These are phyloP conservation scores for Cucurbita pepo DNA, from an alignment of 306 rosid genomes.

Conservation along the genomic window DNA sequence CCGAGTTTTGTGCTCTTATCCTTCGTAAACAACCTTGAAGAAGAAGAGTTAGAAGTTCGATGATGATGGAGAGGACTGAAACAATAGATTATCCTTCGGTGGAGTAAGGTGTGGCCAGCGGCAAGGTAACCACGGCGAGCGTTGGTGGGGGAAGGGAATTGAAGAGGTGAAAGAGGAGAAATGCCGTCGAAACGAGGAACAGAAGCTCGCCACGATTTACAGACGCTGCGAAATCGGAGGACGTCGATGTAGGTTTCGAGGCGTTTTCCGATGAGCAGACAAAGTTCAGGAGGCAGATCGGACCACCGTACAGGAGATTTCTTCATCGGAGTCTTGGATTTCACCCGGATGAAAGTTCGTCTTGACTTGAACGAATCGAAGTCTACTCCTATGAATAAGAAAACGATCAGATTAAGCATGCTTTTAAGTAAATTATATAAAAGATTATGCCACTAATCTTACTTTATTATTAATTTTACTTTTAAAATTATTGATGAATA, in stretches of 20 bases:
- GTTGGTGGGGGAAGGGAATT: background rate
- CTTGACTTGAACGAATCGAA: no score
- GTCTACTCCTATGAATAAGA: no score
- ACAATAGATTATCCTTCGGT: slow-evolving; percentile 3
- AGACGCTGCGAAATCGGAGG: slow-evolving; percentile 28
- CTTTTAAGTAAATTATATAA: no score
- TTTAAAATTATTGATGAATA: no score
- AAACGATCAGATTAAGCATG: no score
- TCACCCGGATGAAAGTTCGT: no score
- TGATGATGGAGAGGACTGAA: background rate
- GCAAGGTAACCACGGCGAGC: no score
- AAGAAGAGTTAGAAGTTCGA: background rate
- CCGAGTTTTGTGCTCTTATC: slow-evolving; percentile 2
- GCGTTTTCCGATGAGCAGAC: slow-evolving; percentile 11
- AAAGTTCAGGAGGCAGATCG: slow-evolving; percentile 18
- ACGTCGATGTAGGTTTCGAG: slow-evolving; percentile 11
- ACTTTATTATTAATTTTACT: no score
- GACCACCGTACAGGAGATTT: slow-evolving; percentile 7
- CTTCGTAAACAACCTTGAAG: slow-evolving; percentile 11
- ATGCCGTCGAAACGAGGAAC: background rate
- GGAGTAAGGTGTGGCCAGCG: background rate
- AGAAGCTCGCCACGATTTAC: slow-evolving; percentile 22
- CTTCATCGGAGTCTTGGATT: no score
- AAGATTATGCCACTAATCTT: no score
- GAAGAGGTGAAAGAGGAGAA: slow-evolving; percentile 5